phyloP scores from a whole-genome alignment of 495 filamentous ascomycete genomes.

The Lophiostoma macrostomum region DNA sequence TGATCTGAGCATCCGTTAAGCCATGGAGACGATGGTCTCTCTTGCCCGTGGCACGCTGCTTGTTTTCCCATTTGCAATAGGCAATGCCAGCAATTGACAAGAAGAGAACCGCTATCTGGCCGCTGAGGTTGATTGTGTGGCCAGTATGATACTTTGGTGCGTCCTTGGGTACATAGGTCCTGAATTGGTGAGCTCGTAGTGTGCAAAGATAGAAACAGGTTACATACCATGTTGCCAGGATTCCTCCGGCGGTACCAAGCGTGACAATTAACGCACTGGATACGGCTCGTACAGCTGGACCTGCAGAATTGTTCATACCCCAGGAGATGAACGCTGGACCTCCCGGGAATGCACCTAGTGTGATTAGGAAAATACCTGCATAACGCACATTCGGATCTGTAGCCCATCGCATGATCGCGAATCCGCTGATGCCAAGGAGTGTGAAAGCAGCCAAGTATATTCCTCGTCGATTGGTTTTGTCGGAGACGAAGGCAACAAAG shows the following conservation, averaged over 20 bases:
- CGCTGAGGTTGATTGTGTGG: constrained; percentile 58
- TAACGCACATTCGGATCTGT: constrained; percentile 61
- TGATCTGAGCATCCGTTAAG: constrained; percentile 46
- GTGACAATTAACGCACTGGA: constrained; percentile 53
- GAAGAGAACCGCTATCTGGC: constrained; percentile 44
- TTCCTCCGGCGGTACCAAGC: constrained; percentile 55
- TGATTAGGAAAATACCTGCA: constrained; percentile 69
- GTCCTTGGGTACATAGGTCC: constrained; percentile 52
- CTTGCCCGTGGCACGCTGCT: constrained; percentile 47
- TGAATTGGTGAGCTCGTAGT: no score
- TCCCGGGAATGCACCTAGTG: constrained; percentile 47
- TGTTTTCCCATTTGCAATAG: constrained; percentile 55
- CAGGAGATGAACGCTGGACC: constrained; percentile 56
- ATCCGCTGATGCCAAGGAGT: constrained; percentile 63
- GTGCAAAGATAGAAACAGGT: no score
- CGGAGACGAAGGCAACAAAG: constrained; percentile 65
- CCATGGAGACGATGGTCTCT: constrained; percentile 54
- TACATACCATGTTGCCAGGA: constrained; percentile 52
- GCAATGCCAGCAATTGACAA: constrained; percentile 49
- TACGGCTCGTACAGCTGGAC: constrained; percentile 56
- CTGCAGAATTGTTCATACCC: constrained; percentile 57
- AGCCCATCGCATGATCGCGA: constrained; percentile 65
- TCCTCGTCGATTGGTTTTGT: constrained; percentile 70
- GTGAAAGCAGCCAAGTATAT: constrained; percentile 62
- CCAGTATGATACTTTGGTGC: constrained; percentile 52